Base-by-base conservation (phyloP, 208 protist species). In the Crithidia thermophila region DNA sequence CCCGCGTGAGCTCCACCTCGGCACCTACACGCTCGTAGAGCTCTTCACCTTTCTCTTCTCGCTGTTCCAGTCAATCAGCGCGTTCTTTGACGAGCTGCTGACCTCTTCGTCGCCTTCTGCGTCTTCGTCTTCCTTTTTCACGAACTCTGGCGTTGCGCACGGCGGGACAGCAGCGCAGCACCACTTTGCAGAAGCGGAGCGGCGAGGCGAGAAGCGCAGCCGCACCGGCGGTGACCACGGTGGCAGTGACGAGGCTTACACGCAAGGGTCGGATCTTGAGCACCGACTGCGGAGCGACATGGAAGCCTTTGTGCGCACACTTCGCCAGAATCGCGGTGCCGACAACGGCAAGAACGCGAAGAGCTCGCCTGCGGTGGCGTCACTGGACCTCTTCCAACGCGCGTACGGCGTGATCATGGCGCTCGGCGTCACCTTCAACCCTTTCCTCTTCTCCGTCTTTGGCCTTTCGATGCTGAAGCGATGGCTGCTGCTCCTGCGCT, bases 381-480 rank as follows among this genome's bases (percentile, higher is more conserved):
- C 60, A 46, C 33, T 79, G 10, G 57, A 60, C 6, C 76, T 93
- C 56, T 91, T 90, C 62, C 62, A 81, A 61, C 82, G 87, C 30
- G 70, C 77, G 25, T 94, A 91, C 67, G 71, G 72, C 42, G 77
- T 94, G 65, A 76, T 93, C 37, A 86, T 93, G 77, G 62, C 74
- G 20, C 77, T 95, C 33, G 89, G 89, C 13, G 89, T 95, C 18
- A 95, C 86, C 23, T 95, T 91, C 71, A 95, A 95, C 69, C 84
- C 89, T 0, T 92, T 95, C 53, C 53, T 85, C 30, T 82, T 90
- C 51, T 85, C 86, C 46, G 64, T 91, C 42, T 89, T 85, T 61
- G 61, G 72, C 21, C 68, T 95, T 21, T 82, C 81, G 4, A 61
- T 81, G 40, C 63, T 92, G 68, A 95, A 95, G 65, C 77, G 82